phyloP scores from a whole-genome alignment of 331 rosid species.

The Arachis monticola region DNA sequence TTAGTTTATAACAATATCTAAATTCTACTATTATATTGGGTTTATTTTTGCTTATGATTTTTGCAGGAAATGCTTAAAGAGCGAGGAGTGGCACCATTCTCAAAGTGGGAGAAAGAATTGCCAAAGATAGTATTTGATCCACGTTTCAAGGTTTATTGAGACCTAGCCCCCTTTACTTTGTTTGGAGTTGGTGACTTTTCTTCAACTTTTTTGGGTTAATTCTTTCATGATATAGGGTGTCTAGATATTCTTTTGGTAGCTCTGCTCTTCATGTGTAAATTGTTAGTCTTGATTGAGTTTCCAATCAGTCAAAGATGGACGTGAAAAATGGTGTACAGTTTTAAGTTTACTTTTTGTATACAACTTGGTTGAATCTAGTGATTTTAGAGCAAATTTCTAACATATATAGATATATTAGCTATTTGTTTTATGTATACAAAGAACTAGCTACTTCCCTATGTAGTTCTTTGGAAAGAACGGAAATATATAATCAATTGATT shows the following conservation, averaged over 20 bases:
- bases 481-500: background rate
- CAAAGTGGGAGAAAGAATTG: constrained; percentile 99
- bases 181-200: constrained; percentile 47
- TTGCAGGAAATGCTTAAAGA: constrained; percentile 97
- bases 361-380: constrained; percentile 5
- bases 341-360: background rate
- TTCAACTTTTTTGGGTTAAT: constrained; percentile 28
- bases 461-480: background rate
- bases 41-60: constrained; percentile 36
- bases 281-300: constrained; percentile 10
- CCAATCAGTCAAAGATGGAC: background rate
- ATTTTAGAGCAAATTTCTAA: constrained; percentile 1
- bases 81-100: constrained; percentile 99
- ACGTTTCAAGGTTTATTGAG: constrained; percentile 87
- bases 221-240: constrained; percentile 4
- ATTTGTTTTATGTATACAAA: background rate
- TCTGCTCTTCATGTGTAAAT: constrained; percentile 16
- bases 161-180: background rate
- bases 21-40: constrained; percentile 26
- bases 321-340: background rate
- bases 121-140: constrained; percentile 99
- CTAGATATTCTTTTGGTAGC: constrained; percentile 14
- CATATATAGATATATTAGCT: background rate
- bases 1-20: constrained; percentile 8
- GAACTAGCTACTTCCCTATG: background rate